Conservation (phyloP, 768 basidiomycete species). For the Sporobolomyces roseus region DNA sequence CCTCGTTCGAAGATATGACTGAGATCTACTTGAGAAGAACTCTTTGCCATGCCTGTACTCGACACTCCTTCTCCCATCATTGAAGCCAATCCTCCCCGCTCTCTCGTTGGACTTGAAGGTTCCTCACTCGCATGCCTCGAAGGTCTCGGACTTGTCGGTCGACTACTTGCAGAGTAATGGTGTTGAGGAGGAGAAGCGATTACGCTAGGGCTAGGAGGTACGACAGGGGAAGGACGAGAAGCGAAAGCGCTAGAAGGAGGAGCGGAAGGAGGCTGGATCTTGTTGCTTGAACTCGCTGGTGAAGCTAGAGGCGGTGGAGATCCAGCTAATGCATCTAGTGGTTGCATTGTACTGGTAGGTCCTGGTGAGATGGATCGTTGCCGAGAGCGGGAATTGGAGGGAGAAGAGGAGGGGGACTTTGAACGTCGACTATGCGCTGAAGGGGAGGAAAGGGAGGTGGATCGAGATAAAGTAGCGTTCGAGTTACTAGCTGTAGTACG, state of each 20-base stretch:
- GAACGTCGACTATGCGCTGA: too few species aligned
- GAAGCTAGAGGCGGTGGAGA: background rate
- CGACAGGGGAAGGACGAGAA: slow-evolving; percentile 17
- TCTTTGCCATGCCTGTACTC: slow-evolving; percentile 8
- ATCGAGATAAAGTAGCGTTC: background rate
- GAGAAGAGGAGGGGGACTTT: too few species aligned
- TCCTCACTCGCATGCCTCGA: slow-evolving; percentile 11
- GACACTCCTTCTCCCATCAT: slow-evolving; percentile 1
- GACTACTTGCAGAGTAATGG: background rate
- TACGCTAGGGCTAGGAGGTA: slow-evolving; percentile 19
- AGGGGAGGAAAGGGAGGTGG: slow-evolving; percentile 10
- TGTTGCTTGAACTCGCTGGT: slow-evolving; percentile 1
- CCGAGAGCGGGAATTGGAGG: slow-evolving; percentile 17
- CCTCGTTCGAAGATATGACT: slow-evolving; percentile 42
- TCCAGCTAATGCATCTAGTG: background rate
- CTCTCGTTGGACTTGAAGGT: slow-evolving; percentile 24
- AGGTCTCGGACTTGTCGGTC: slow-evolving; percentile 26
- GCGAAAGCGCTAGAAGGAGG: background rate
- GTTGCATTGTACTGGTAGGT: slow-evolving; percentile 7
- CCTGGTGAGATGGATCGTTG: slow-evolving; percentile 23
- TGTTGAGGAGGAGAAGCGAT: slow-evolving; percentile 13
- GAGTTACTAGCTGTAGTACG: background rate
- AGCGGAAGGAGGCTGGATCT: slow-evolving; percentile 12
- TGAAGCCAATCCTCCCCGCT: background rate
- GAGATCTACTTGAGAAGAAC: slow-evolving; percentile 28